phyloP scores from a whole-genome alignment of 768 basidiomycete genomes.

The Psilocybe subaeruginosa region DNA sequence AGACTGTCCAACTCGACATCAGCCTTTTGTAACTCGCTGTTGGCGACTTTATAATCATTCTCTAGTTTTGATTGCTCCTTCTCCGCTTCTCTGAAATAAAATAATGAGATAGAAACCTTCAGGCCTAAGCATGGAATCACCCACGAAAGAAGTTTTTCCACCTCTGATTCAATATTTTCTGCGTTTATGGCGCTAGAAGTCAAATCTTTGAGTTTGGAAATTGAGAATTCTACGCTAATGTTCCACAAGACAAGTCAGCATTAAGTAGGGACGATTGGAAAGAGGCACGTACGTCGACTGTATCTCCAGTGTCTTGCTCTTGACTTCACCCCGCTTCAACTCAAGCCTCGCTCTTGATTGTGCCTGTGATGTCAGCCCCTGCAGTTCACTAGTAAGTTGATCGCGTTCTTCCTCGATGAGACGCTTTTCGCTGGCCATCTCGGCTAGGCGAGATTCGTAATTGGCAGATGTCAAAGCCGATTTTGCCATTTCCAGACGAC shows the following conservation, averaged over 20 bases:
- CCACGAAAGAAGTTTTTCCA: slow-evolving; percentile 62
- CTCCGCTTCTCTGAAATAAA: slow-evolving; percentile 63
- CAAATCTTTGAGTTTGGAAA: slow-evolving; percentile 64
- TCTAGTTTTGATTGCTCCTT: slow-evolving; percentile 55
- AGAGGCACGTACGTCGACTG: slow-evolving; percentile 57
- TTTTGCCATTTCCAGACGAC: slow-evolving; percentile 61
- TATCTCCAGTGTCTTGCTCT: slow-evolving; percentile 66
- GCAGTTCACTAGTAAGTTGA: slow-evolving; percentile 68
- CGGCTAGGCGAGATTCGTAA: slow-evolving; percentile 64
- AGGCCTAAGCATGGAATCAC: slow-evolving; percentile 21
- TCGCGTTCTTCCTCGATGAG: slow-evolving; percentile 73
- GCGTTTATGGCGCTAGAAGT: slow-evolving; percentile 60
- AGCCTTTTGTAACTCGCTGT: slow-evolving; percentile 60
- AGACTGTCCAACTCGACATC: slow-evolving; percentile 65
- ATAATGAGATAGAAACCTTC: neutral
- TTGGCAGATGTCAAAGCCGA: slow-evolving; percentile 59
- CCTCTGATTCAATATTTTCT: slow-evolving; percentile 75
- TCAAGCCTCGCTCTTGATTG: slow-evolving; percentile 81
- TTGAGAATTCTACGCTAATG: slow-evolving; percentile 63
- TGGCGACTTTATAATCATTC: slow-evolving; percentile 45
- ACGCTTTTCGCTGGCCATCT: slow-evolving; percentile 56
- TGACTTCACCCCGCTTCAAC: slow-evolving; percentile 70
- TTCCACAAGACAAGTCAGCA: slow-evolving; percentile 1
- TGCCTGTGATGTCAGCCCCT: slow-evolving; percentile 73
- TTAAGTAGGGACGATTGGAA: slow-evolving; percentile 6